These are phyloP conservation scores for Leptographium galeiforme DNA, from an alignment of 2,329 filamentous ascomycete genomes.

Conservation along the genomic window DNA sequence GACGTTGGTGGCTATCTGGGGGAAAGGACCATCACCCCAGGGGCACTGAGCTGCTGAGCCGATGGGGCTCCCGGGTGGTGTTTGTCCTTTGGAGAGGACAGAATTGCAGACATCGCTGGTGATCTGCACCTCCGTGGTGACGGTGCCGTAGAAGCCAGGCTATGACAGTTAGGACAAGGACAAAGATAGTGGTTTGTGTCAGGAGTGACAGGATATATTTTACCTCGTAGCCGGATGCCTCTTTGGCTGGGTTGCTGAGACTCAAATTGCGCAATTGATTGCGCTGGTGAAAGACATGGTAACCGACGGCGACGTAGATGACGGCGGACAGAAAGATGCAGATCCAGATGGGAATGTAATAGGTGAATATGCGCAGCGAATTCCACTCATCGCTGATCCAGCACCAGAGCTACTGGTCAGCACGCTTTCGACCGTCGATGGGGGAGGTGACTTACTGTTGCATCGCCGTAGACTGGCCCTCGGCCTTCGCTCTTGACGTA, in stretches of 20 bases:
- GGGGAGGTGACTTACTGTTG: slow-evolving; percentile 30
- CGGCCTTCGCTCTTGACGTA: slow-evolving; percentile 30
- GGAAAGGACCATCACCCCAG: slow-evolving; percentile 8
- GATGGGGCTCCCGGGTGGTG: slow-evolving; percentile 3
- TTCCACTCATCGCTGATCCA: slow-evolving; percentile 45
- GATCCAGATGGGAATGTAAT: slow-evolving; percentile 48
- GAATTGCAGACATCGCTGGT: slow-evolving; percentile 17
- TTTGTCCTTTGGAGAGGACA: slow-evolving; percentile 1
- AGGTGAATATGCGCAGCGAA: slow-evolving; percentile 44
- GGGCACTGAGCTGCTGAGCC: slow-evolving; percentile 2
- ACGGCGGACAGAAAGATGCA: slow-evolving; percentile 41
- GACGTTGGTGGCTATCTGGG: slow-evolving; percentile 2
- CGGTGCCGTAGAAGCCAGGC: slow-evolving; percentile 31
- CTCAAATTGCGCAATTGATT: slow-evolving; percentile 42
- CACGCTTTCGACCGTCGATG: background rate
- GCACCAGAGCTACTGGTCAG: slow-evolving; percentile 39
- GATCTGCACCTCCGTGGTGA: slow-evolving; percentile 39
- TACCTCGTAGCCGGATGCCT: slow-evolving; percentile 16
- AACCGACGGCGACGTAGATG: slow-evolving; percentile 45
- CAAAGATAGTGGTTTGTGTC: background rate
- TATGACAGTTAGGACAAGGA: slow-evolving; percentile 1
- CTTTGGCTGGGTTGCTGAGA: slow-evolving; percentile 27
- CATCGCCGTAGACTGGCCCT: slow-evolving; percentile 38
- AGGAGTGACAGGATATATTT: background rate
- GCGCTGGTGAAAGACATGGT: slow-evolving; percentile 44